These are phyloP conservation scores for Eucommia ulmoides DNA, from an alignment of 257 asterid species.

Conservation along the genomic window DNA sequence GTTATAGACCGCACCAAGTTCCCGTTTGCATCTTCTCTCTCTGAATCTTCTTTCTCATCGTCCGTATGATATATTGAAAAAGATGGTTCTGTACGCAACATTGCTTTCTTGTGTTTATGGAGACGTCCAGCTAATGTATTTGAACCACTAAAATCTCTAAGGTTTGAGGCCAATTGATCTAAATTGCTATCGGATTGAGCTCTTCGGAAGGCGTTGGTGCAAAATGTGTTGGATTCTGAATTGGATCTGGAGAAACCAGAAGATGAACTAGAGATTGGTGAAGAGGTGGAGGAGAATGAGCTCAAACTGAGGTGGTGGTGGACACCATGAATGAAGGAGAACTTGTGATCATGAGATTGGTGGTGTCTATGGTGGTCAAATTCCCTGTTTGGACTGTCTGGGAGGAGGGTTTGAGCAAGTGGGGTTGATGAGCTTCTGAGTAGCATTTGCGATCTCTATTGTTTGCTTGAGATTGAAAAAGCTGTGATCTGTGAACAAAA, in stretches of 20 bases:
- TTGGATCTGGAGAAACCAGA: not conserved
- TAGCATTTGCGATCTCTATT: conserved; percentile 11
- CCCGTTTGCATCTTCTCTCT: conserved; percentile 9
- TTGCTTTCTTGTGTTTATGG: conserved; percentile 7
- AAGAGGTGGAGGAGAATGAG: conserved; percentile 12
- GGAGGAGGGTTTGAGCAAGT: conserved; percentile 13
- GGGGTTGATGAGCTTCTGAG: conserved; percentile 25
- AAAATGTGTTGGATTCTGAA: not conserved
- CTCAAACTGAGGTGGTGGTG: conserved; percentile 2
- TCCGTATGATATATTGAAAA: conserved; percentile 40
- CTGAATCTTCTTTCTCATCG: conserved; percentile 11
- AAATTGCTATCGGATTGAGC: conserved; percentile 15
- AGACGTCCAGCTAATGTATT: conserved; percentile 9
- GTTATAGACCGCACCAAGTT: conserved; percentile 18
- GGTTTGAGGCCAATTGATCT: conserved; percentile 14
- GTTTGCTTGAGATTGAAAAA: too few species aligned
- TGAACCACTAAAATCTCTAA: conserved; percentile 9
- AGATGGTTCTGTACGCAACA: conserved; percentile 58
- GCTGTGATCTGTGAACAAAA: too few species aligned
- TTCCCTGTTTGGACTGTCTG: conserved; percentile 5
- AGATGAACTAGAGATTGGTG: not conserved
- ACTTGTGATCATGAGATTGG: conserved; percentile 1
- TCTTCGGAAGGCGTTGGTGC: conserved; percentile 1
- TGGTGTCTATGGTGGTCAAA: not conserved
- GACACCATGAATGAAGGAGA: conserved; percentile 10